Evolutionary conservation across 306 rosid species (phyloP), one percentile per base, ranked within the genome.

Genomic region (Prunus mongolica): DNA sequence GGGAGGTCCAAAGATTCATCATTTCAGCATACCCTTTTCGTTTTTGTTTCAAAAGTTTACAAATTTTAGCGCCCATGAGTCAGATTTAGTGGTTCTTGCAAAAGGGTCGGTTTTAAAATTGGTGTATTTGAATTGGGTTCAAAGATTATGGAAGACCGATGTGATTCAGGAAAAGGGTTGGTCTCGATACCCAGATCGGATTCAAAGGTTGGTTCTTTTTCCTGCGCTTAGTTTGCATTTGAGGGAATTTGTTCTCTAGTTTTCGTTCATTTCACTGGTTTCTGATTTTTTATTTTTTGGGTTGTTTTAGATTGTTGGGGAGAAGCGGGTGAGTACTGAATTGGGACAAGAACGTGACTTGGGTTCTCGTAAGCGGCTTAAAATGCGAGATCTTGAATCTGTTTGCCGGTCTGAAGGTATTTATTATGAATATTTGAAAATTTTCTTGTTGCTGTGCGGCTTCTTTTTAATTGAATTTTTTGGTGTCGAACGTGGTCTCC

Each of bases 341-440:
- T 72, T 84, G 27, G 89, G 72, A 51, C 78, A 77, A 22, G 87
- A 84, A 28, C 77, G 73, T 20, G 87, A 79, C 0, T 61, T 12
- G 13, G 52, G 78, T 80, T 80, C 82, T 77, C 87, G 83, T 46
- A 90, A 90, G 76, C 83, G 92, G 63, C 81, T 87, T 58, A 95
- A 92, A 83, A 88, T 88, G 83, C 89, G 79, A 66, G 90, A 89
- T 90, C 93, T 88, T 80, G 87, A 82, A 25, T 81, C 95, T 15
- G 74, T 90, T 34, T 82, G 87, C 81, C 77, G 79, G 6, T 82
- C 88, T 14, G 82, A 81, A 67, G 98, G 98, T 92, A 83, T 44
- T 56, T 76, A 34, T 27, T 30, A 46, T 49, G 2, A 47, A 25
- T 6, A 7, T 20, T 25, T 14, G 1, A 20, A 13, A n/a, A 24